Conservation (phyloP, 1,284 basidiomycete species). For the Pseudozyma sp. region DNA sequence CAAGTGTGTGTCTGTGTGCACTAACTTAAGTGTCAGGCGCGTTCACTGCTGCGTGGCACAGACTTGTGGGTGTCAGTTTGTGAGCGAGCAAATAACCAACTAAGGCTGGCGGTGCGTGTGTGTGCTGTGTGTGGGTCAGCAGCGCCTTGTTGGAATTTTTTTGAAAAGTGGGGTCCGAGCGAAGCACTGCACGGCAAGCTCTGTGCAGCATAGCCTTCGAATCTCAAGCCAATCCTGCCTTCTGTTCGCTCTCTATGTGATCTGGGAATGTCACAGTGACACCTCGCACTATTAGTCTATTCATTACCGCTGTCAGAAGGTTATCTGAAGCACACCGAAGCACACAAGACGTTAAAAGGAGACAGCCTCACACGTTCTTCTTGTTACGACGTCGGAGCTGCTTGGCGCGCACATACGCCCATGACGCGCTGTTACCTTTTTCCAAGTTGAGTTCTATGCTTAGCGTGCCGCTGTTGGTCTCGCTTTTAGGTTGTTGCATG, state of each 20-base stretch:
- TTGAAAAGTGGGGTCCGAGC: conserved; percentile 11
- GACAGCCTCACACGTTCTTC: conserved; percentile 3
- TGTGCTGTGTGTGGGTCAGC: conserved; percentile 1
- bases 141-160: not conserved
- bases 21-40: no score
- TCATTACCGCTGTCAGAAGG: no score
- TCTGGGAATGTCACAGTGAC: no score
- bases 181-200: not conserved
- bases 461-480: not conserved
- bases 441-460: not conserved
- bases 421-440: not conserved
- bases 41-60: no score
- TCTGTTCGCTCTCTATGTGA: no score
- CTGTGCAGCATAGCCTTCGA: not conserved
- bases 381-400: not conserved
- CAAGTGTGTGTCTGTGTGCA: no score
- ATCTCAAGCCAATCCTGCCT: not conserved
- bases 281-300: no score
- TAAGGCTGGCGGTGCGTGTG: not conserved
- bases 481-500: conserved; percentile 1
- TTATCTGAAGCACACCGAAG: no score
- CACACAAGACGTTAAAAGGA: no score
- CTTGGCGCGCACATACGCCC: conserved; percentile 1
- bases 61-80: no score
- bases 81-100: no score